Conservation (phyloP, 176 grass and related monocot genomes). For the Oryza glaberrima region DNA sequence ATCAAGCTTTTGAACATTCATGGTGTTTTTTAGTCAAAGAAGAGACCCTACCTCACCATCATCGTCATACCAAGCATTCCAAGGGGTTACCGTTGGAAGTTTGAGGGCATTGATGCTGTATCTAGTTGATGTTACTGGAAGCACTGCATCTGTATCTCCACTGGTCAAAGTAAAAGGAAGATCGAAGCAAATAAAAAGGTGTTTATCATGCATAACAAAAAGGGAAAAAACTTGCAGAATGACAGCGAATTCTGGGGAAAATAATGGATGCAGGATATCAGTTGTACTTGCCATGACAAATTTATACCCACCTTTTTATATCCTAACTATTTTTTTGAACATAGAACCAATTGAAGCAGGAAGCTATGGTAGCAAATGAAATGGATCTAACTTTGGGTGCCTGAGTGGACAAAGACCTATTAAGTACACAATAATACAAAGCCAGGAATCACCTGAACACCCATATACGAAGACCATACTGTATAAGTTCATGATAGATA, state of each 20-base stretch:
- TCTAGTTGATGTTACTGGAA: slow-evolving; percentile 90
- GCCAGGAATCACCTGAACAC: slow-evolving; percentile 85
- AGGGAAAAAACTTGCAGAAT: neutral
- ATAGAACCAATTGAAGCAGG: slow-evolving; percentile 12
- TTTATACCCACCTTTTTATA: neutral
- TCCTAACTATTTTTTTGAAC: neutral
- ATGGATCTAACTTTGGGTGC: slow-evolving; percentile 10
- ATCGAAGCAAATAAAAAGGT: slow-evolving; percentile 17
- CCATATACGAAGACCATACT: slow-evolving; percentile 90
- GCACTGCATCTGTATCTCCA: slow-evolving; percentile 91
- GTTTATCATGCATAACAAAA: neutral
- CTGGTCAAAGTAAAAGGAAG: slow-evolving; percentile 51
- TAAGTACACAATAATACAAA: neutral
- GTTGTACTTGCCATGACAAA: neutral
- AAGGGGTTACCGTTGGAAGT: slow-evolving; percentile 80
- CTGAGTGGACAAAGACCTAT: neutral
- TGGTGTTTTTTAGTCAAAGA: slow-evolving; percentile 19
- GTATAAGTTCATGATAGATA: slow-evolving; percentile 91
- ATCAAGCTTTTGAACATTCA: slow-evolving; percentile 26
- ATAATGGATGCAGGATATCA: neutral
- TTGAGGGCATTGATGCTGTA: slow-evolving; percentile 87
- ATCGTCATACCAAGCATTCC: slow-evolving; percentile 88
- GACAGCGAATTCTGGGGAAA: neutral
- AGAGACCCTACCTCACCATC: slow-evolving; percentile 69
- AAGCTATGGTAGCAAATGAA: neutral